Evolutionary conservation across 148 eudicot genomes (phyloP).

Genomic region (Fagopyrum homotropicum): DNA sequence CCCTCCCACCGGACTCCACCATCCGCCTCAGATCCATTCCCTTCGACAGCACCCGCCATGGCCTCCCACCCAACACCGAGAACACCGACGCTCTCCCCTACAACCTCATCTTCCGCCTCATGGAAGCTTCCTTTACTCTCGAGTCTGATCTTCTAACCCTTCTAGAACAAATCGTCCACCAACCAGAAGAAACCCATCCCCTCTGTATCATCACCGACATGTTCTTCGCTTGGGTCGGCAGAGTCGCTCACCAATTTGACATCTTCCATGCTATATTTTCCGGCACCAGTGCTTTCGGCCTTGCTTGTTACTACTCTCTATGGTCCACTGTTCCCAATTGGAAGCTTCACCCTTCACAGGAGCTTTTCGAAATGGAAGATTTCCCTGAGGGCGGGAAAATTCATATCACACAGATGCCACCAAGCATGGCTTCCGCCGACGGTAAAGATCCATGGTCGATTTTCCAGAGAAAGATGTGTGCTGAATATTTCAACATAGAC

Average conservation of each 20-base stretch:
- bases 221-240: conserved; percentile 48
- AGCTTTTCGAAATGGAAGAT: conserved; percentile 27
- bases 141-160: conserved; percentile 28
- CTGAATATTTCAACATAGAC: conserved; percentile 27
- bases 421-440: conserved; percentile 20
- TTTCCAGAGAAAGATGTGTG: conserved; percentile 21
- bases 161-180: conserved; percentile 17
- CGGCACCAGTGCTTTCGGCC: conserved; percentile 33
- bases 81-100: conserved; percentile 41
- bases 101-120: conserved; percentile 24
- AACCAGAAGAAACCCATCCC: conserved; percentile 16
- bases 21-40: conserved; percentile 35
- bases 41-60: conserved; percentile 32
- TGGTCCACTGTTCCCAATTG: conserved; percentile 36
- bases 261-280: conserved; percentile 31
- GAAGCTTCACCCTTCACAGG: conserved; percentile 13
- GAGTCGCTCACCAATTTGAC: conserved; percentile 29
- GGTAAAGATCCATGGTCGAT: conserved; percentile 28
- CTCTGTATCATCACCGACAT: conserved; percentile 42
- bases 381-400: conserved; percentile 35
- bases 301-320: conserved; percentile 33
- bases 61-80: conserved; percentile 38
- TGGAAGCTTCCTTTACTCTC: conserved; percentile 29
- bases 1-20: conserved; percentile 24
- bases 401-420: conserved; percentile 33